phyloP scores from a whole-genome alignment of 2,329 filamentous ascomycete species.

The Torrubiellomyces zombiae region DNA sequence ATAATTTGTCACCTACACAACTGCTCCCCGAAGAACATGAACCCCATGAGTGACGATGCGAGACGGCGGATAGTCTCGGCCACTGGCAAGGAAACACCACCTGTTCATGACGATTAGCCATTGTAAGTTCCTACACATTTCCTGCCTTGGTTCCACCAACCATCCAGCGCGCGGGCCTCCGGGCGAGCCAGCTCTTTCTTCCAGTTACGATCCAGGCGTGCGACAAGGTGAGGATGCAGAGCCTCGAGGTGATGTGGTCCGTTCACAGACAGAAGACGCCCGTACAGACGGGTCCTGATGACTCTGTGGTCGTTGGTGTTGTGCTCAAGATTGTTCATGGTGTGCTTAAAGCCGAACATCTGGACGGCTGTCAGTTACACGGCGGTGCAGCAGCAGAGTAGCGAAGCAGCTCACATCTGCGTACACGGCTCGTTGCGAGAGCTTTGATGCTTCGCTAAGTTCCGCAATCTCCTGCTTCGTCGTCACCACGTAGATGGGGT shows the following conservation, averaged over 20 bases:
- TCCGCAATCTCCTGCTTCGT: slow-evolving; percentile 1
- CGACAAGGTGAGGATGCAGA: not conserved
- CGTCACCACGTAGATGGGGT: not conserved
- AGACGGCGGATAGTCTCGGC: not conserved
- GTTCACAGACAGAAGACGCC: not conserved
- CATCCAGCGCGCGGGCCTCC: too few species aligned
- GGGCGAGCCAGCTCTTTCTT: not conserved
- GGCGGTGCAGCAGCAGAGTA: too few species aligned
- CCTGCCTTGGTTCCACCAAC: too few species aligned
- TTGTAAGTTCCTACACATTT: too few species aligned
- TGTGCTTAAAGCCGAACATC: slow-evolving; percentile 2
- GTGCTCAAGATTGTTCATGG: slow-evolving; percentile 1
- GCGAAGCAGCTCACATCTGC: slow-evolving; percentile 1
- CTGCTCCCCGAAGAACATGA: not conserved
- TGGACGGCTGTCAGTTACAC: not conserved
- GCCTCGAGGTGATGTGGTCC: not conserved
- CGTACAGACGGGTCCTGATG: not conserved
- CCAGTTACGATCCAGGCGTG: not conserved
- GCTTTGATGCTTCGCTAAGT: slow-evolving; percentile 1
- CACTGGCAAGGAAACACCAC: not conserved
- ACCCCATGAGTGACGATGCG: not conserved
- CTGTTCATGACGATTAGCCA: too few species aligned
- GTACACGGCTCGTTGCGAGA: slow-evolving; percentile 1
- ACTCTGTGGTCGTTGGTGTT: slow-evolving; percentile 1
- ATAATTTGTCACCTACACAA: not conserved